Evolutionary conservation across 2,329 filamentous ascomycete species (phyloP).

Genomic region (Calonectria leucothoes): DNA sequence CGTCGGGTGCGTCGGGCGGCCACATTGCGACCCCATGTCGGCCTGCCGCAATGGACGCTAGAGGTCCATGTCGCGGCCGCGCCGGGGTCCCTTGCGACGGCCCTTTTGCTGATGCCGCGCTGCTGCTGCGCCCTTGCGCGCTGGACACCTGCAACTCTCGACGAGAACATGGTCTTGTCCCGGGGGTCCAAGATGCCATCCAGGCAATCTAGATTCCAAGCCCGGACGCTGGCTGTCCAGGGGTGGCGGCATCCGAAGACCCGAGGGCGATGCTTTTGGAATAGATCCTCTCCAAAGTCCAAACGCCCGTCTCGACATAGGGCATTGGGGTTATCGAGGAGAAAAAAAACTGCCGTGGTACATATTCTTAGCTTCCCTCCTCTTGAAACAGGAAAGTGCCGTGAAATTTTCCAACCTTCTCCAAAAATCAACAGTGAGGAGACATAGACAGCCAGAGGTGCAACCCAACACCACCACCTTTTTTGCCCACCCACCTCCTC

Average conservation of each 20-base stretch:
- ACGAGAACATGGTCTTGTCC: constrained; percentile 7
- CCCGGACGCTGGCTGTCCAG: background rate
- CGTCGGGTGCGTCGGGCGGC: constrained; percentile 21
- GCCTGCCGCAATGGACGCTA: background rate
- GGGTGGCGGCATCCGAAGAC: background rate
- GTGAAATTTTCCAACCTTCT: background rate
- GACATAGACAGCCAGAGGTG: background rate
- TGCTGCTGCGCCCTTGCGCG: background rate
- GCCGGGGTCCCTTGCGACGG: background rate
- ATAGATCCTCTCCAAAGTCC: background rate
- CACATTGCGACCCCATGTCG: constrained; percentile 10
- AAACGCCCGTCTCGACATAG: background rate
- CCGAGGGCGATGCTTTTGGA: background rate
- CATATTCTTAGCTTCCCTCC: background rate
- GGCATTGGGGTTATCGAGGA: background rate
- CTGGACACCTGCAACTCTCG: constrained; percentile 1
- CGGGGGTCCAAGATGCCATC: background rate
- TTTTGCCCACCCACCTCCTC: background rate
- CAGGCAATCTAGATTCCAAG: background rate
- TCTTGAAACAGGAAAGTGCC: background rate
- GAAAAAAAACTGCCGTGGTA: background rate
- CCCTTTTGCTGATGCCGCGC: background rate
- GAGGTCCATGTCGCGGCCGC: too few relatives aligned
- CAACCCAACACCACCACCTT: background rate
- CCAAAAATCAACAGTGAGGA: background rate